Percentiles rank a stretch among this genome's conserved stretches.
These are phyloP conservation scores for Thielaviopsis ethacetica DNA, from an alignment of 2,329 filamentous ascomycete genomes.

Conservation along the genomic window DNA sequence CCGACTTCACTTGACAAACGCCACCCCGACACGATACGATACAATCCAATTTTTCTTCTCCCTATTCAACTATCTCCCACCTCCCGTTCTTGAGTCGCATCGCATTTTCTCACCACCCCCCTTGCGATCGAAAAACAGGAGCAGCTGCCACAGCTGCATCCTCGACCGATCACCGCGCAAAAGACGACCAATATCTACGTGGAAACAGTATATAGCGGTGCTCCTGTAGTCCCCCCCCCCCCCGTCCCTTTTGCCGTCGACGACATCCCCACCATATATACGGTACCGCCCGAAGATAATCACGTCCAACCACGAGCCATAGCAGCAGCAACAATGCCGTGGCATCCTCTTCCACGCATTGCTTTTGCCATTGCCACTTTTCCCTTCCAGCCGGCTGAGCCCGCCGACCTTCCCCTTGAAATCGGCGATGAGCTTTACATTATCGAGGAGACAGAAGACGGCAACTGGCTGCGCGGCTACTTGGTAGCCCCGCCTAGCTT, in stretches of 20 bases:
- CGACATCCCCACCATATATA: neutral
- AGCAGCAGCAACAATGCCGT: conserved; percentile 52
- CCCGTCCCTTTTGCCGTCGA: neutral
- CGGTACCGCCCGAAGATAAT: neutral
- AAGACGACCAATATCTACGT: neutral
- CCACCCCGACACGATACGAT: neutral
- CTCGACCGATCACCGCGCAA: neutral
- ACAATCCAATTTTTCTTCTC: neutral
- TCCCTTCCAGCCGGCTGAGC: conserved; percentile 73
- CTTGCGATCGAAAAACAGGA: neutral
- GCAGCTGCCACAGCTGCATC: neutral
- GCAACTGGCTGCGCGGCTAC: conserved; percentile 89
- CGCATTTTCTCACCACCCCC: too few relatives aligned
- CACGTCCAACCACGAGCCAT: neutral
- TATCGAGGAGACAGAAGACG: conserved; percentile 87
- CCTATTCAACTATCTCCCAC: neutral
- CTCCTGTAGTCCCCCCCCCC: neutral
- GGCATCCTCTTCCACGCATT: conserved; percentile 91
- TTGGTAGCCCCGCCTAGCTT: conserved; percentile 86
- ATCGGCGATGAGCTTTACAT: conserved; percentile 98
- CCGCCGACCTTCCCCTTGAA: conserved; percentile 87
- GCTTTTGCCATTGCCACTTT: conserved; percentile 95
- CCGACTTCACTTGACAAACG: neutral
- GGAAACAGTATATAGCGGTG: neutral
- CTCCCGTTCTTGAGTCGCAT: neutral